Base-by-base conservation (phyloP, 805 yeast genomes). In the Tetrapisispora taiwanensis region DNA sequence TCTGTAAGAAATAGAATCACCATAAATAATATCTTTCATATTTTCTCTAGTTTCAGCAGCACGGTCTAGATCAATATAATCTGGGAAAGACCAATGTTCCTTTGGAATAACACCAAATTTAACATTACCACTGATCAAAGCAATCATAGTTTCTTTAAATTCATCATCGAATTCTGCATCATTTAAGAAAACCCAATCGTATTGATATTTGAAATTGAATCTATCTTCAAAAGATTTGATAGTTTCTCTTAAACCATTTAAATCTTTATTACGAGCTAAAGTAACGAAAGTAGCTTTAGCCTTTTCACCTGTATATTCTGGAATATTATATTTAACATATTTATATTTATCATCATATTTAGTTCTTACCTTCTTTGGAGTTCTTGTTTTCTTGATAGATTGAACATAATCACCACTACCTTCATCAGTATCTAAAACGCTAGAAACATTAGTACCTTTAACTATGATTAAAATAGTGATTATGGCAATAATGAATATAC, bases 101-200 rank as follows among this genome's bases (percentile, higher is more conserved):
- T 72, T 69, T 18, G 90, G 92, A 53, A 90, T 81, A 35, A 73
- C 46, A 42, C 95, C 97, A 58, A 80, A 92, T 51, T 79, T 73
- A 39, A 89, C 79, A 8, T 62, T 72, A 51, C 97, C 97, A 32
- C 89, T 78, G 14, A 80, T 79, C 56, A 87, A 66, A 9, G 84
- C 73, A 1, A 75, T 51, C n/a, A 95, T 83, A 24, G 77, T 73
- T 28, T 67, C 65, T 56, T 78, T 85, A 65, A 92, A 90, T 55
- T 87, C 94, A 2, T 85, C 88, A 43, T 76, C 71, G 66, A 90
- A 92, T 42, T 75, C 82, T 46, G 79, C 87, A 62, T 90, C 96
- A 63, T 90, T 90, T 54, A 90, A 71, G 64, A 90, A 92, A 26
- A 88, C 90, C 97, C 97, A 90, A 55, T 94, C 97, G 60, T 90